Conservation (phyloP, 805 yeast genomes). For the Candida vaughaniae region DNA sequence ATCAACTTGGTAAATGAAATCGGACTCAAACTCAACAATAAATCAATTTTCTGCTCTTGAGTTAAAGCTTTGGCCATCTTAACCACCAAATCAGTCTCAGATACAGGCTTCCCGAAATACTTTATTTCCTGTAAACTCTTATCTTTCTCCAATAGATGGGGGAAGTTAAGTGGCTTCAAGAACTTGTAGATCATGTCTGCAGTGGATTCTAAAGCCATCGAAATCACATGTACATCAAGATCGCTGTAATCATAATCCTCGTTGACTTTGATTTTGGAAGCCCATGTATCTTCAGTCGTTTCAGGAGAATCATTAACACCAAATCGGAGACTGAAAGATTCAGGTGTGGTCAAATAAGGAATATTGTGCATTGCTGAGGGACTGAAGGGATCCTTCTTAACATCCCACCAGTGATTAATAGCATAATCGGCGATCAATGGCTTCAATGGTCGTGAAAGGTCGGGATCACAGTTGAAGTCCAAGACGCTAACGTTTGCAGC, state of each 20-base stretch:
- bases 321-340: slow-evolving; percentile 35
- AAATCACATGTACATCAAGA: slow-evolving; percentile 33
- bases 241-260: slow-evolving; percentile 47
- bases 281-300: slow-evolving; percentile 42
- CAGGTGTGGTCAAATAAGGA: slow-evolving; percentile 59
- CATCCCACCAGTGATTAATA: slow-evolving; percentile 45
- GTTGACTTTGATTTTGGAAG: slow-evolving; percentile 43
- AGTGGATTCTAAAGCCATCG: slow-evolving; percentile 24
- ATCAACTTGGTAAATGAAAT: not conserved
- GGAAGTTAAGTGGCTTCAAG: slow-evolving; percentile 21
- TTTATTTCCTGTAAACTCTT: slow-evolving; percentile 4
- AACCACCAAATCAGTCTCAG: slow-evolving; percentile 10
- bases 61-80: slow-evolving; percentile 12
- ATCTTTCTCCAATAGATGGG: slow-evolving; percentile 10
- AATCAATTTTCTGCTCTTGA: slow-evolving; percentile 17
- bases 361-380: slow-evolving; percentile 43
- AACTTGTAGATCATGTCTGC: slow-evolving; percentile 22
- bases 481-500: slow-evolving; percentile 15
- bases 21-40: slow-evolving; percentile 9
- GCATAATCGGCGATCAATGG: slow-evolving; percentile 63
- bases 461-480: slow-evolving; percentile 32
- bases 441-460: slow-evolving; percentile 42
- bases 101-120: slow-evolving; percentile 7
- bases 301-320: slow-evolving; percentile 29
- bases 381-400: slow-evolving; percentile 17